Evolutionary conservation across 257 asterid species (phyloP).

Genomic region (Ilex aquifolium): DNA sequence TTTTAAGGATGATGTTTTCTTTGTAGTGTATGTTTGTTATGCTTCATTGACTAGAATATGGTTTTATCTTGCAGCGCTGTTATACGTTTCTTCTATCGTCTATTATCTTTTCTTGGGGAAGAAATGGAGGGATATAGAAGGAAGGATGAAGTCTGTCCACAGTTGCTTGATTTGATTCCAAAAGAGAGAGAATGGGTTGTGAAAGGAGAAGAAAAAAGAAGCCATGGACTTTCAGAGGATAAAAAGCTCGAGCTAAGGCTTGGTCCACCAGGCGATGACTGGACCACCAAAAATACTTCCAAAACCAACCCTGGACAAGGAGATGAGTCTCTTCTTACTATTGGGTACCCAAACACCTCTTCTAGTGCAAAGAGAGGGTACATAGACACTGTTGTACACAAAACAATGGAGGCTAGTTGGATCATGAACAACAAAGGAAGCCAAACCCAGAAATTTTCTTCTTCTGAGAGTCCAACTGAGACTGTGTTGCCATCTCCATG

Average conservation of each 20-base stretch:
- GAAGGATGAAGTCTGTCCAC: slow-evolving; percentile 45
- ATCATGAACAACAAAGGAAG: slow-evolving; percentile 9
- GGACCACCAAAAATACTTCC: slow-evolving; percentile 22
- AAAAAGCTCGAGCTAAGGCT: slow-evolving; percentile 73
- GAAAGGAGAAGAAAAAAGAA: slow-evolving; percentile 26
- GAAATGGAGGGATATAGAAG: slow-evolving; percentile 57
- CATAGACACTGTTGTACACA: background rate
- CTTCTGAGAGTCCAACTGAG: background rate
- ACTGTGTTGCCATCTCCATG: slow-evolving; percentile 6
- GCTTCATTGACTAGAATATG: background rate
- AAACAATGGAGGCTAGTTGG: background rate
- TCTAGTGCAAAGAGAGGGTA: background rate
- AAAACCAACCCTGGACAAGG: slow-evolving; percentile 9
- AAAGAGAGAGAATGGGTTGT: slow-evolving; percentile 26
- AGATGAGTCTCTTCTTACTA: slow-evolving; percentile 16
- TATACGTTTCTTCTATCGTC: background rate
- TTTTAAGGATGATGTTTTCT: background rate
- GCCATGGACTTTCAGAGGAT: slow-evolving; percentile 45
- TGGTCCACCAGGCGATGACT: slow-evolving; percentile 75
- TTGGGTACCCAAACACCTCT: slow-evolving; percentile 10
- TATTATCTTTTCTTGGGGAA: background rate
- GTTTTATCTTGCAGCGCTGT: background rate
- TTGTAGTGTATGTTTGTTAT: background rate
- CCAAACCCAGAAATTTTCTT: slow-evolving; percentile 8
- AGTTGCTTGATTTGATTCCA: slow-evolving; percentile 64